Conservation (phyloP, 306 rosid genomes). For the Quercus bicolor region DNA sequence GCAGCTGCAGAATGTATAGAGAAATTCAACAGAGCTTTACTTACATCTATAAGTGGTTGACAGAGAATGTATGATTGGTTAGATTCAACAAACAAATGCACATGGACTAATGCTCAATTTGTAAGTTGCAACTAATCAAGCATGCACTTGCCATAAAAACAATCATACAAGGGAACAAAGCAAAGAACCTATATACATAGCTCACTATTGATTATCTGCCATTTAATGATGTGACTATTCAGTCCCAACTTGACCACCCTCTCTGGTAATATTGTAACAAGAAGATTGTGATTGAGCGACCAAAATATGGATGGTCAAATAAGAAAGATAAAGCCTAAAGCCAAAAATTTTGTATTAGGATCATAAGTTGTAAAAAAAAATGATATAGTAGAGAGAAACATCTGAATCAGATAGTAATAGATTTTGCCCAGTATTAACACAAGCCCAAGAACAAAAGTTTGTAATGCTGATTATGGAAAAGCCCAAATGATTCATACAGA, state of each 20-base stretch:
- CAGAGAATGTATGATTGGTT: background rate
- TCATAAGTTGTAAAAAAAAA: background rate
- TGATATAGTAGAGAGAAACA: background rate
- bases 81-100: background rate
- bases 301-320: background rate
- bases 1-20: background rate
- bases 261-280: background rate
- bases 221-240: background rate
- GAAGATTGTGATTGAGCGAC: too few species aligned
- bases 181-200: background rate
- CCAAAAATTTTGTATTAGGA: background rate
- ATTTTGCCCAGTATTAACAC: background rate
- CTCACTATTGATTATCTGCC: background rate
- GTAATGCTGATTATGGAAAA: background rate
- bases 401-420: background rate
- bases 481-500: slow-evolving; percentile 7
- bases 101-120: background rate
- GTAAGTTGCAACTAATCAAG: background rate
- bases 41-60: background rate
- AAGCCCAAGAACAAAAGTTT: background rate
- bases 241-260: background rate
- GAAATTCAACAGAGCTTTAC: background rate
- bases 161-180: background rate
- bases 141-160: background rate
- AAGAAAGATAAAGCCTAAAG: background rate